Conservation (phyloP, 352 stramenopile species). For the Globisporangium splendens region DNA sequence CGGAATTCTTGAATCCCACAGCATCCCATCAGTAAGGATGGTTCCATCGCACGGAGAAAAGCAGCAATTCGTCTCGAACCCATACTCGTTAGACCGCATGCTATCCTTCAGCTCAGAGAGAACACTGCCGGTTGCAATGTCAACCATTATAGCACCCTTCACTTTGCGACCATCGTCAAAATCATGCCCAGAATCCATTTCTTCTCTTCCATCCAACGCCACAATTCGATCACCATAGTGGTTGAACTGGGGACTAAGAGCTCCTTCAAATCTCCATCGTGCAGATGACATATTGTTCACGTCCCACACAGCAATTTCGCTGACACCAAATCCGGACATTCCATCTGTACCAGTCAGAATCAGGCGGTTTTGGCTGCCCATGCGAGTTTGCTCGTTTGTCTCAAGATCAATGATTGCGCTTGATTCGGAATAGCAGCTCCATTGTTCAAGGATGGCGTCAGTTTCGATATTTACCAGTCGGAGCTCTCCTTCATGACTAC, state of each 20-base stretch:
- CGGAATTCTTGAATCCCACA: conserved; percentile 75
- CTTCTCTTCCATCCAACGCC: conserved; percentile 45
- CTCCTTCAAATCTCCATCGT: conserved; percentile 64
- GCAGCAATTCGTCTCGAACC: conserved; percentile 73
- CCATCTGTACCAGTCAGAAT: conserved; percentile 54
- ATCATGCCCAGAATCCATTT: conserved; percentile 28
- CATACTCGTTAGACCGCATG: conserved; percentile 72
- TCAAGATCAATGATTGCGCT: conserved; percentile 67
- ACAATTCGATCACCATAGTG: conserved; percentile 76
- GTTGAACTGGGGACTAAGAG: conserved; percentile 66
- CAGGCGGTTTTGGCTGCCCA: conserved; percentile 45
- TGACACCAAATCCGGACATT: conserved; percentile 41
- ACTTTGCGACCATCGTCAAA: conserved; percentile 27
- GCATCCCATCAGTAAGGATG: conserved; percentile 76
- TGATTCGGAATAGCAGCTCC: conserved; percentile 67
- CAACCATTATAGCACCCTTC: conserved; percentile 55
- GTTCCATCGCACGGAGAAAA: conserved; percentile 70
- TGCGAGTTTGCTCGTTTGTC: conserved; percentile 60
- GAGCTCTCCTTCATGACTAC: conserved; percentile 70
- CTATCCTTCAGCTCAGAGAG: conserved; percentile 60
- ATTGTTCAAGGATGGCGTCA: conserved; percentile 68
- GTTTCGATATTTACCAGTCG: conserved; percentile 54
- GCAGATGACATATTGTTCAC: conserved; percentile 53
- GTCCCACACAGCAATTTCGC: conserved; percentile 76
- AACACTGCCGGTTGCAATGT: conserved; percentile 62